Evolutionary conservation across 2,329 filamentous ascomycete genomes (phyloP), one percentile per base, ranked within the genome.

Genomic region (Apiospora aurea): DNA sequence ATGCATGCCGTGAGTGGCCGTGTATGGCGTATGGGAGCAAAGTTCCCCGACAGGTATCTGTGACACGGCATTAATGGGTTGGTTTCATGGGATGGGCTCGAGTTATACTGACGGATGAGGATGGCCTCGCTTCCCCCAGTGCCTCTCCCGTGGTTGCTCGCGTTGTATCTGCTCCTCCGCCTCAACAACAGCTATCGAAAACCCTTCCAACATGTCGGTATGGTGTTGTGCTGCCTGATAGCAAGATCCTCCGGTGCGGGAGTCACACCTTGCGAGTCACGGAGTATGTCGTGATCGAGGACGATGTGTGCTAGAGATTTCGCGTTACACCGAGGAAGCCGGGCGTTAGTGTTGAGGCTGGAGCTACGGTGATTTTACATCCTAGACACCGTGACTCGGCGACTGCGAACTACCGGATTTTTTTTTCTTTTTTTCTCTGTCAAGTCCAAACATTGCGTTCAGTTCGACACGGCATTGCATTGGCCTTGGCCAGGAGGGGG

Each of bases 1-100:
- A 82, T 75, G 73, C 91, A 93, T 69, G 86, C 84, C 41, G 87
- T 91, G 21, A 92, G 83, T 13, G 85, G 81, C 26, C 86, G 82
- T 51, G 86, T 88, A 69, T 84, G 84, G 6, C 88, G 85, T 1
- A 93, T 87, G 0, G 92, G 91, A 0, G 91, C 91, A 78, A 93
- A 94, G 79, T 94, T 94, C 66, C 92, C 92, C 7, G 86, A 84
- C 0, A 93, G 85, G 75, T 92, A 92, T 26, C 87, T 88, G 74
- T 7, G 44, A 46, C 49, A 14, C 26, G 41, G 16, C 34, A 24
- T 77, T 43, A 75, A 69, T 51, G 2, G n/a, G 18, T 6, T 6
- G n/a, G 11, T 14, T 13, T n/a, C 29, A 29, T 24, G 26, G 4
- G 18, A 41, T 38, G 57, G 11, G 51, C 16, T 69, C 46, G 70